phyloP scores from a whole-genome alignment of 331 rosid genomes.

The Telfairia occidentalis region DNA sequence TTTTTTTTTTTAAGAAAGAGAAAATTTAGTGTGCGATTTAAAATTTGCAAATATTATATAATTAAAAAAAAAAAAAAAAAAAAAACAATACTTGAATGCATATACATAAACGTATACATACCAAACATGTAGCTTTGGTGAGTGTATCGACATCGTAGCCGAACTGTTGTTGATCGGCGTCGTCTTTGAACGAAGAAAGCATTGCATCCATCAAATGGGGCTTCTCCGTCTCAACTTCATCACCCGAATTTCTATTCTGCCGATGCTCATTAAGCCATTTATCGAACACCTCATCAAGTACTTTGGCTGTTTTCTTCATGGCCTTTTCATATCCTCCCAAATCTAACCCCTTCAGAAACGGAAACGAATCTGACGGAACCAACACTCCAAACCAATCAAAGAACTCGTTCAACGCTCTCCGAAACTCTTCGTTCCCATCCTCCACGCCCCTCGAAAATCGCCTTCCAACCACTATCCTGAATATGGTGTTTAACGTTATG shows the following conservation, averaged over 20 bases:
- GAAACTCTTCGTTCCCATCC: neutral
- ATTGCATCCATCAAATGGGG: neutral
- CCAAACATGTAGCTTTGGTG: conserved; percentile 20
- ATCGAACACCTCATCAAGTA: neutral
- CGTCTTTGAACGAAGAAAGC: neutral
- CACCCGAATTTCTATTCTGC: neutral
- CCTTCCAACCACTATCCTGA: neutral
- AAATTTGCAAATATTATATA: too few species aligned
- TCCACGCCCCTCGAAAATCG: neutral
- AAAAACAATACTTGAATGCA: too few species aligned
- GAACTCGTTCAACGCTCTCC: neutral
- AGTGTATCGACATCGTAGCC: neutral
- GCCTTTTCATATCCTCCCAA: neutral
- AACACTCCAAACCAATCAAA: neutral
- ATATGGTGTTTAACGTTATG: neutral
- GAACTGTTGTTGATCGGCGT: neutral
- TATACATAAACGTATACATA: too few species aligned
- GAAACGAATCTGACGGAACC: neutral
- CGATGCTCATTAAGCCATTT: neutral
- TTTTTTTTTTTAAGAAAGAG: too few species aligned
- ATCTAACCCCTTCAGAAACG: neutral
- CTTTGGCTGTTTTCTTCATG: neutral
- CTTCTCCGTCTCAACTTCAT: too few species aligned
- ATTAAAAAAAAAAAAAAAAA: too few species aligned
- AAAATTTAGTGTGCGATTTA: too few species aligned